Base-by-base conservation (phyloP, 1,284 basidiomycete species). In the Leccinum fuscescens region DNA sequence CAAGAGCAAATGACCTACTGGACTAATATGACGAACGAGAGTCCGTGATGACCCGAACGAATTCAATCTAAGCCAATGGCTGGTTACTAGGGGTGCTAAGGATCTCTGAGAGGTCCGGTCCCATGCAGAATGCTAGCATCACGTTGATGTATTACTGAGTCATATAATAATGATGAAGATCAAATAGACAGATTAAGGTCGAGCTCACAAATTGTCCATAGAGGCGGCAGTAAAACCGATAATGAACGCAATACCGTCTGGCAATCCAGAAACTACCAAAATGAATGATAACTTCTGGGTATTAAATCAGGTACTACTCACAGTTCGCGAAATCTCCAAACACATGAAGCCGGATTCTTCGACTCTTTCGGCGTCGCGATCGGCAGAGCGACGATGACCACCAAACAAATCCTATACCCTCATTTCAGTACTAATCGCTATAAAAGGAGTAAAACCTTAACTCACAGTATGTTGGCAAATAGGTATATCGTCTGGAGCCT, bases 111-210 rank as follows among this genome's bases (percentile, higher is more conserved):
- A 81, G 63, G 60, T 80, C 73, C n/a, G 75, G 68, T 9, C 78
- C 78, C 70, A 75, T 74, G 55, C 69, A 76, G 52, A 71, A 72
- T n/a, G 65, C 64, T 44, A 72, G 60, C 22, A 63, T 42, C 12
- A 74, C 53, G 11, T 67, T 72, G 58, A 72, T 81, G 80, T 15
- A 82, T 77, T n/a, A 70, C 74, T 6, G 78, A 76, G 60, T 82
- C 81, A 61, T 78, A 81, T 8, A 29, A 29, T 8, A 29, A 29
- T 29, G 29, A 29, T 29, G 0, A 29, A 29, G 29, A 29, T 29
- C 29, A 8, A 29, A 1, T 1, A 29, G 29, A 29, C 29, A 8
- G 29, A 29, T 29, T 29, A 29, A 29, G 29, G 9, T 29, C 29
- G 29, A 29, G 29, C 29, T 29, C 29, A 29, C 29, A 4, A 29